Evolutionary conservation across 2,329 filamentous ascomycete genomes (phyloP).

Genomic region (Didymella segeticola): DNA sequence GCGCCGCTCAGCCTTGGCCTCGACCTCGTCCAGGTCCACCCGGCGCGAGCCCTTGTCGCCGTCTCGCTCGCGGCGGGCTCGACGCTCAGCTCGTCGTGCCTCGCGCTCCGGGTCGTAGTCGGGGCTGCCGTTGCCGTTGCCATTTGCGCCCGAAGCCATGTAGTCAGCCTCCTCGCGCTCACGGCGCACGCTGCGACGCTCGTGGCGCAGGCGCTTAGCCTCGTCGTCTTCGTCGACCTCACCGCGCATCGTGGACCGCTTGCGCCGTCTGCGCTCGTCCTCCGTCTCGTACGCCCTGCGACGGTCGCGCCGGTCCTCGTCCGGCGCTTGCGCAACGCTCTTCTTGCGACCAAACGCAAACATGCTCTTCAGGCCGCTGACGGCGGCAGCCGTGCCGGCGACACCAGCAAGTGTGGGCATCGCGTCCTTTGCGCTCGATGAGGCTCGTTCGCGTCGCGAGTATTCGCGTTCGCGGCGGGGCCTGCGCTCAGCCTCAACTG

Average conservation of each 20-base stretch:
- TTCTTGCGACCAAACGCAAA: slow-evolving; percentile 52
- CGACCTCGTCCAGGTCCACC: slow-evolving; percentile 44
- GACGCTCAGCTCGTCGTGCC: slow-evolving; percentile 46
- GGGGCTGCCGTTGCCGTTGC: slow-evolving; percentile 38
- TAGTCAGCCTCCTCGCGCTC: slow-evolving; percentile 35
- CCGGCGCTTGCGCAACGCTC: slow-evolving; percentile 24
- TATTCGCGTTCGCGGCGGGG: slow-evolving; percentile 53
- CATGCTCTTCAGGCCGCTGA: slow-evolving; percentile 63
- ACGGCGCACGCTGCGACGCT: slow-evolving; percentile 44
- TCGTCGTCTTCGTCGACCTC: slow-evolving; percentile 47
- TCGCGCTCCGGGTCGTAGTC: slow-evolving; percentile 47
- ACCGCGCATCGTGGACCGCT: slow-evolving; percentile 45
- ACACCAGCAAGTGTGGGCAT: slow-evolving; percentile 40
- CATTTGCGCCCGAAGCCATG: slow-evolving; percentile 35
- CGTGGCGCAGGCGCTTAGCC: slow-evolving; percentile 46
- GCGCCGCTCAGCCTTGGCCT: slow-evolving; percentile 46
- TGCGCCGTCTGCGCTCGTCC: slow-evolving; percentile 47
- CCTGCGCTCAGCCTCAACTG: slow-evolving; percentile 51
- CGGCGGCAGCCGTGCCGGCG: slow-evolving; percentile 49
- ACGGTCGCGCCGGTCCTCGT: slow-evolving; percentile 43
- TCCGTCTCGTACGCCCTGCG: slow-evolving; percentile 47
- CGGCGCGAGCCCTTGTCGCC: slow-evolving; percentile 47
- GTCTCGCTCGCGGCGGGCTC: slow-evolving; percentile 36
- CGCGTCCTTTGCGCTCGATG: slow-evolving; percentile 66
- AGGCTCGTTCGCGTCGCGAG: slow-evolving; percentile 59